Evolutionary conservation across 768 basidiomycete genomes (phyloP), one percentile per base, ranked within the genome.

Genomic region (Imleria badia): DNA sequence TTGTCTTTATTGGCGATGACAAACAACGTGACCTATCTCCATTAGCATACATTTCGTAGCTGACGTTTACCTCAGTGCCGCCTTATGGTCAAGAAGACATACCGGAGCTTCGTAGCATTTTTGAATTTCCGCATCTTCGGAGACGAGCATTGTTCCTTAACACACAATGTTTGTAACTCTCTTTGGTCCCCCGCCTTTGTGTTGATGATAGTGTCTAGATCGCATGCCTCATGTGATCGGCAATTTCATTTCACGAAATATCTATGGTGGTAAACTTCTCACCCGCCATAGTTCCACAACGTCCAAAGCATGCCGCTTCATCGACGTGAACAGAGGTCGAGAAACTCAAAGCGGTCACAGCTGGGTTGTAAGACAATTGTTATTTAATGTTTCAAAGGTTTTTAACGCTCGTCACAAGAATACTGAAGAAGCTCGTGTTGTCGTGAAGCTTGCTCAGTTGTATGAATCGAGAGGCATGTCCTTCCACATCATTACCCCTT

Each of bases 141-240:
- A 64, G 67, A 13, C 62, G 70, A 35, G 76, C 77, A 1, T 36
- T 78, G 5, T 84, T 91, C 61, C 72, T 93, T 10, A 71, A 88
- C 62, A 89, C 78, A 0, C 90, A 92, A 72, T 93, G 91, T 90
- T 66, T 64, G 81, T 66, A 38, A 29, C 31, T 12, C 3, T 26
- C 22, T 15, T 13, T 17, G 30, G 35, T 46, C 38, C 14, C 10
- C 40, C 9, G 12, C 9, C 23, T 35, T 47, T 34, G 35, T 13
- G 17, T 14, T 61, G 39, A 56, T 36, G 33, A 50, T 35, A 50
- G 0, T 17, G 41, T 46, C 22, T 53, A 93, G 91, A 93, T 61
- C 85, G 91, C 6, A 90, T 93, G 88, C 91, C 91, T 36, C 80
- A 82, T 56, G 77, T 86, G 54, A 83, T 91, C 70, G 87, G 89